A percentile compares a stretch with the other conserved stretches of the same genome.
Evolutionary conservation across 306 rosid genomes (phyloP).

Genomic region (Calophaca sinica): DNA sequence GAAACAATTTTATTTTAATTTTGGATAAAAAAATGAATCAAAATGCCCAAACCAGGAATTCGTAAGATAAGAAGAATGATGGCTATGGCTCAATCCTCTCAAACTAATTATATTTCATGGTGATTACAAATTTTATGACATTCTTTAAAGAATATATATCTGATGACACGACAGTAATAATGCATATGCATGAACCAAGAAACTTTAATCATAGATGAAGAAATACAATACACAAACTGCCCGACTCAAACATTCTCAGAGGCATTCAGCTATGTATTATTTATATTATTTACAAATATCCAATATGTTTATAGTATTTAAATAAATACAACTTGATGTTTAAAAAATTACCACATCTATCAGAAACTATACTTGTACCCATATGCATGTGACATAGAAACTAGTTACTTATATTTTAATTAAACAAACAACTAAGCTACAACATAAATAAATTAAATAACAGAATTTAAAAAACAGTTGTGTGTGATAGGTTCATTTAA

Average conservation of each 20-base stretch:
- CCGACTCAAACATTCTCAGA: constrained; percentile 19
- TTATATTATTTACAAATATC: constrained; percentile 1
- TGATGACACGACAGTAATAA: constrained; percentile 12
- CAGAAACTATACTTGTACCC: constrained; percentile 24
- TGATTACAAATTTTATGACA: neutral
- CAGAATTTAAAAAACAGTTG: neutral
- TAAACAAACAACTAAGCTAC: constrained; percentile 5
- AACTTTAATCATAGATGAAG: constrained; percentile 37
- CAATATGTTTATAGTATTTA: neutral
- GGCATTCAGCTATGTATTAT: constrained; percentile 16
- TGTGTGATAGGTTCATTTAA: constrained; percentile 23
- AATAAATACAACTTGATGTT: neutral
- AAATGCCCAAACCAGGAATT: constrained; percentile 36
- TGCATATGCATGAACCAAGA: constrained; percentile 5
- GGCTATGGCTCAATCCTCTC: neutral
- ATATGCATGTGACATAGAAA: neutral
- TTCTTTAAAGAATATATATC: neutral
- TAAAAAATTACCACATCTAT: constrained; percentile 10
- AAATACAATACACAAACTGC: constrained; percentile 16
- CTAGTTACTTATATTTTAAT: constrained; percentile 14
- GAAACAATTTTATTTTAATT: constrained; percentile 36
- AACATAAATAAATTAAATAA: constrained; percentile 10
- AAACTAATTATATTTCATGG: constrained; percentile 26
- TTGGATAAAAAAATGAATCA: constrained; percentile 29
- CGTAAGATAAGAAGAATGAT: neutral